Evolutionary conservation across 1,284 basidiomycete genomes (phyloP).

Genomic region (Puccinia sorghi): DNA sequence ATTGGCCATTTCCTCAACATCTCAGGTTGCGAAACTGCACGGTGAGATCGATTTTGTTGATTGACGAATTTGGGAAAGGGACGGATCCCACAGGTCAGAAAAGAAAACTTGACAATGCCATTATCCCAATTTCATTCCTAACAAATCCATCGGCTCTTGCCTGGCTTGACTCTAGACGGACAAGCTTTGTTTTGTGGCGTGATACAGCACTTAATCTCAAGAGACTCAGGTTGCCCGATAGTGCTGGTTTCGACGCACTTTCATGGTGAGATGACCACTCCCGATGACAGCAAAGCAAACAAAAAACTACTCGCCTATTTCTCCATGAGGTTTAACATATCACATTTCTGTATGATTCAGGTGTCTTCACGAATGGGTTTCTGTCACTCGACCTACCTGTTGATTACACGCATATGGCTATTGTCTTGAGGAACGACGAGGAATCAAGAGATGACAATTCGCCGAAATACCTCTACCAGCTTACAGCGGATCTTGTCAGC

Average conservation of each 20-base stretch:
- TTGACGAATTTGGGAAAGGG: constrained; percentile 49
- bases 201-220: constrained; percentile 37
- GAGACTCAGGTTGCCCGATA: constrained; percentile 31
- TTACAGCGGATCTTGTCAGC: constrained; percentile 25
- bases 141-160: background rate
- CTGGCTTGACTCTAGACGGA: constrained; percentile 10
- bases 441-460: constrained; percentile 13
- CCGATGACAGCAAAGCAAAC: background rate
- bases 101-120: background rate
- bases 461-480: constrained; percentile 43
- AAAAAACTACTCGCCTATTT: background rate
- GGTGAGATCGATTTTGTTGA: constrained; percentile 31
- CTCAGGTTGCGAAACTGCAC: constrained; percentile 42
- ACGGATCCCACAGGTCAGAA: constrained; percentile 44
- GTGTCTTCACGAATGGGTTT: constrained; percentile 33
- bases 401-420: constrained; percentile 42
- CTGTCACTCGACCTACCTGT: constrained; percentile 37
- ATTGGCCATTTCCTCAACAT: background rate
- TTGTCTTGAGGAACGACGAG: constrained; percentile 1
- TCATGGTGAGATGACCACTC: constrained; percentile 21
- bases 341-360: background rate
- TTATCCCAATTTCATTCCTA: background rate
- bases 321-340: too few relatives aligned
- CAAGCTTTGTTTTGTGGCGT: constrained; percentile 47
- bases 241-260: constrained; percentile 42